These are phyloP conservation scores for Oryza nivara DNA, from an alignment of 176 grass and related monocot species.

Conservation along the genomic window DNA sequence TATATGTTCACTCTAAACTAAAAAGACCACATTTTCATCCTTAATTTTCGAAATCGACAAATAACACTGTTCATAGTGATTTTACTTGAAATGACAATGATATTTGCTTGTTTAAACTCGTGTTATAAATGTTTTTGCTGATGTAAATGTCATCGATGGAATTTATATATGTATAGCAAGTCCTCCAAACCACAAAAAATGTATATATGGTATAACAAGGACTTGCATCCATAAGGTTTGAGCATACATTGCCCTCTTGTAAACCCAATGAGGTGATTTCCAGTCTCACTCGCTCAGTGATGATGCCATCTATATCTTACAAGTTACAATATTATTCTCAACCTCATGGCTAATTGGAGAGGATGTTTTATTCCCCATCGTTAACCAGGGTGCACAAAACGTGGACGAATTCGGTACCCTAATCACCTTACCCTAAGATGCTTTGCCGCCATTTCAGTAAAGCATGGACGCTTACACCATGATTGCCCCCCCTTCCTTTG, in stretches of 20 bases:
- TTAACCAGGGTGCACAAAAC: neutral
- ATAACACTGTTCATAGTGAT: neutral
- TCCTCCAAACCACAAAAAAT: too few species aligned
- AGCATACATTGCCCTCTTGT: neutral
- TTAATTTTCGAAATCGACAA: neutral
- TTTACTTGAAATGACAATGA: neutral
- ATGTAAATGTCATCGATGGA: too few species aligned
- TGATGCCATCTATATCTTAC: neutral
- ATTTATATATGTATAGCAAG: too few species aligned
- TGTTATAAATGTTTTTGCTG: neutral
- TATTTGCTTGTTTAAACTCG: neutral
- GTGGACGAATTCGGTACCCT: conserved; percentile 44
- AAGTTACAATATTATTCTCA: neutral
- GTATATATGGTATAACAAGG: neutral
- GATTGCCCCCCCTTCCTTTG: conserved; percentile 56
- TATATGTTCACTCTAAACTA: too few species aligned
- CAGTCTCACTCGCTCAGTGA: neutral
- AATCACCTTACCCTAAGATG: conserved; percentile 48
- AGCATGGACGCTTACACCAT: conserved; percentile 50
- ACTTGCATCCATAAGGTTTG: neutral
- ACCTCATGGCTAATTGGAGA: neutral
- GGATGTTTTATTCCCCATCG: conserved; percentile 42
- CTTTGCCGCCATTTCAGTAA: conserved; percentile 44
- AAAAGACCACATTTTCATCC: too few species aligned
- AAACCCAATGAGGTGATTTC: neutral